Base-by-base conservation (phyloP, 441 rosid species). In the Corymbia citriodora region DNA sequence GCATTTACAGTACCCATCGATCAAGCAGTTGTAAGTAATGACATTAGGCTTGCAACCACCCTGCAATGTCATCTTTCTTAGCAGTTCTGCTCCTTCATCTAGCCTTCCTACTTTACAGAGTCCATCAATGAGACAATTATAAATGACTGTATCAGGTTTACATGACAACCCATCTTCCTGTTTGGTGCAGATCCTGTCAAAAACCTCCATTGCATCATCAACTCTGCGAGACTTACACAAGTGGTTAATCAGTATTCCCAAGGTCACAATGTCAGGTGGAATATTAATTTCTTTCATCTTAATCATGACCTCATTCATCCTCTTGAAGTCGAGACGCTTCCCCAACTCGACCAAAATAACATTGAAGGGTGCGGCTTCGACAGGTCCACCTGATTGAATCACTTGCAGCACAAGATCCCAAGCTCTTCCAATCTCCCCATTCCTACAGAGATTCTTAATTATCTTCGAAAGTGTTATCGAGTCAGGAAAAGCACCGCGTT, bases 41-140 rank as follows among this genome's bases (percentile, higher is more conserved):
- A 90, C 87, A 91, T 92, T 93, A 13, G 98, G 96, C 15, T 81
- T 89, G 91, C 95, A 95, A 6, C 86, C 92, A 72, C 89, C 91
- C 88, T 92, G 94, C 88, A 61, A 90, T 91, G 91, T 97, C 99
- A 97, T 95, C 91, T 52, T 91, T 57, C 91, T 92, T 92, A 96
- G 91, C 89, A 96, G 91, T 87, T 36, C 92, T 88, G 95, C 92
- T 31, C 96, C 97, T 92, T 98, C 97, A 90, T 95, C 95, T 90
- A 93, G 95, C 94, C 97, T 96, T 90, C 99, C 99, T 12, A 95
- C 96, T 89, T 95, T 96, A 90, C 97, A 95, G 14, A 96, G 92
- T 68, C 99, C 99, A 91, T 96, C 93, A 33, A 98, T 96, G 87
- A 97, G 90, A 19, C 96, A 96, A 90, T 95, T 97, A 89, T 92